Conservation (phyloP, 768 basidiomycete genomes). For the Exidia glandulosa region DNA sequence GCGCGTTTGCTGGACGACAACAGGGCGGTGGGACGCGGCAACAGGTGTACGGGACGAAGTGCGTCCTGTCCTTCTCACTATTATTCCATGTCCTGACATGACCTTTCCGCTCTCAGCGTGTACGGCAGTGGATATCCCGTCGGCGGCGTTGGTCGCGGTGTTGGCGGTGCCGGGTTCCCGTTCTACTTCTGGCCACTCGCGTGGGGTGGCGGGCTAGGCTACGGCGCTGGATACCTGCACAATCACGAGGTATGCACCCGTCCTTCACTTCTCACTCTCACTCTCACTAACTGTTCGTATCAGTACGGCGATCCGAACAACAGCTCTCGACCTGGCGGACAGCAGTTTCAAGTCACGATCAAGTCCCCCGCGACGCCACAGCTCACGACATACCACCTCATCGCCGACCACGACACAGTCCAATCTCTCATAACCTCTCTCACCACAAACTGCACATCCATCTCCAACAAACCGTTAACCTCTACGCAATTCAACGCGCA, state of each 20-base stretch:
- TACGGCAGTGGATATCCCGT: conserved; percentile 51
- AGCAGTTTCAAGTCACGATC: conserved; percentile 28
- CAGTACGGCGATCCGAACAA: conserved; percentile 39
- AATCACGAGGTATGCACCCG: conserved; percentile 35
- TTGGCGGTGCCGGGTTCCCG: conserved; percentile 42
- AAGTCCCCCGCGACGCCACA: conserved; percentile 25
- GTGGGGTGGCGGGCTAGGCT: conserved; percentile 28
- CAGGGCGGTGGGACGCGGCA: conserved; percentile 42
- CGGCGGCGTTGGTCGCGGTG: conserved; percentile 27
- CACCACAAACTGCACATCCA: conserved; percentile 29
- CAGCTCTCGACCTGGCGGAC: conserved; percentile 39
- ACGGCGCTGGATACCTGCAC: conserved; percentile 22
- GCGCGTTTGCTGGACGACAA: conserved; percentile 26
- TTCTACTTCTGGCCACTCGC: conserved; percentile 57
- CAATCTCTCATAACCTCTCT: conserved; percentile 32
- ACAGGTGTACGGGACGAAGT: conserved; percentile 36
- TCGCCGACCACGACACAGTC: conserved; percentile 39
- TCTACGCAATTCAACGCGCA: conserved; percentile 22
- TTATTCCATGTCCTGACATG: neutral
- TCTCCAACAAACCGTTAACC: conserved; percentile 19
- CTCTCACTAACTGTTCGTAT: neutral
- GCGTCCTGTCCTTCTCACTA: conserved; percentile 11
- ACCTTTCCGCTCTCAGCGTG: conserved; percentile 19
- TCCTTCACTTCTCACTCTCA: neutral
- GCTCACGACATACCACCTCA: conserved; percentile 34